phyloP scores from a whole-genome alignment of 495 filamentous ascomycete genomes.

The Hypoxylon crocopeplum region DNA sequence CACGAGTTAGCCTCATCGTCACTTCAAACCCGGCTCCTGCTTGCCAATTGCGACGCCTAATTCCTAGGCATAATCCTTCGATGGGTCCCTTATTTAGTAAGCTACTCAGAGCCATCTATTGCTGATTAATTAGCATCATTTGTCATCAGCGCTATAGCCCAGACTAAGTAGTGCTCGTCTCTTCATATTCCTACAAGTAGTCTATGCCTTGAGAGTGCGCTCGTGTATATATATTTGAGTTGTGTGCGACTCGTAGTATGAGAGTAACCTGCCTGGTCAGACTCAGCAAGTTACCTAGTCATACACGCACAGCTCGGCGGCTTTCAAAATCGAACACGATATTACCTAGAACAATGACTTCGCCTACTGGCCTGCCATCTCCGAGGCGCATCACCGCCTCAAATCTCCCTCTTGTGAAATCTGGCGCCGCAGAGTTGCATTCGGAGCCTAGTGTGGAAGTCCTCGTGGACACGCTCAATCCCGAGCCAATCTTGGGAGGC shows the following conservation, averaged over 20 bases:
- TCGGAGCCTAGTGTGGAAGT: conserved; percentile 31
- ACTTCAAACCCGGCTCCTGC: not conserved
- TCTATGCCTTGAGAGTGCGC: not conserved
- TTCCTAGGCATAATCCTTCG: too few species aligned
- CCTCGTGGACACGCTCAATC: conserved; percentile 29
- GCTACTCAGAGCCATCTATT: not conserved
- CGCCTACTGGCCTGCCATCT: conserved; percentile 10
- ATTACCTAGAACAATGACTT: conserved; percentile 19
- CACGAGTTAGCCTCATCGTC: not conserved
- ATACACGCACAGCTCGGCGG: not conserved
- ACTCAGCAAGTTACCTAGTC: not conserved
- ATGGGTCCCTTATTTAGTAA: too few species aligned
- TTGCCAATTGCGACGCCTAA: not conserved
- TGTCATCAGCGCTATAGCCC: conserved; percentile 34
- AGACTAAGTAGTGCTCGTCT: too few species aligned
- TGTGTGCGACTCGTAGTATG: conserved; percentile 1
- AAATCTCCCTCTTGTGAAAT: conserved; percentile 26
- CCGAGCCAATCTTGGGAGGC: conserved; percentile 29
- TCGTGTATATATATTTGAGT: conserved; percentile 19
- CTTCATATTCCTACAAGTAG: too few species aligned
- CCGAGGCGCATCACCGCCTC: conserved; percentile 37
- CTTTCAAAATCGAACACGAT: not conserved
- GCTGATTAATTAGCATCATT: conserved; percentile 23
- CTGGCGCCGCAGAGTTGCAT: conserved; percentile 14
- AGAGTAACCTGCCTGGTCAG: too few species aligned